These are phyloP conservation scores for Serendipita sp. DNA, from an alignment of 768 basidiomycete species.

Conservation along the genomic window DNA sequence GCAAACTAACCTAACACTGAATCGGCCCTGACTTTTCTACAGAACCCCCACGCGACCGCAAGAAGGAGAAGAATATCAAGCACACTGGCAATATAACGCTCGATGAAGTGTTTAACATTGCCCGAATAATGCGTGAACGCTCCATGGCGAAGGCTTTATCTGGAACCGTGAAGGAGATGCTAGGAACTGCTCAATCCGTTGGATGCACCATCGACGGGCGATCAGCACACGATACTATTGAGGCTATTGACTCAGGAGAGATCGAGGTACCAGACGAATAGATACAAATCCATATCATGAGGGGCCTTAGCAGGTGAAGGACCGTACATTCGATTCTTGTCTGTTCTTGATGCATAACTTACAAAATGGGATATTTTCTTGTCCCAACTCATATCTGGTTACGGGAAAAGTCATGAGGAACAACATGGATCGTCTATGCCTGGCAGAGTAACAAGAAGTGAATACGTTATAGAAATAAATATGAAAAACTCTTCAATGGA, in stretches of 20 bases:
- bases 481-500: background rate
- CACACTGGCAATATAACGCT: slow-evolving; percentile 87
- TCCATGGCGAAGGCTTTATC: slow-evolving; percentile 84
- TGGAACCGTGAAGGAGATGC: slow-evolving; percentile 88
- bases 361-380: background rate
- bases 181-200: slow-evolving; percentile 92
- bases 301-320: background rate
- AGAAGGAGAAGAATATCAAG: slow-evolving; percentile 99
- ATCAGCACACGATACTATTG: slow-evolving; percentile 86
- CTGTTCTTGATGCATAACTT: background rate
- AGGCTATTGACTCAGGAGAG: slow-evolving; percentile 69
- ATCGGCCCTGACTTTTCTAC: slow-evolving; percentile 8
- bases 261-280: slow-evolving; percentile 80
- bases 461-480: background rate
- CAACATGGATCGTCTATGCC: too few relatives aligned
- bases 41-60: slow-evolving; percentile 98
- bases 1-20: slow-evolving; percentile 13
- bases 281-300: slow-evolving; percentile 1
- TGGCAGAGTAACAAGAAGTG: background rate
- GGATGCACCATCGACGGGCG: slow-evolving; percentile 93
- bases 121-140: slow-evolving; percentile 89
- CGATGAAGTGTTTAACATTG: slow-evolving; percentile 89
- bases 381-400: background rate
- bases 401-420: background rate
- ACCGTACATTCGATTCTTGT: background rate